These are phyloP conservation scores for Sclerotinia subarctica DNA, from an alignment of 2,329 filamentous ascomycete species.

Conservation along the genomic window DNA sequence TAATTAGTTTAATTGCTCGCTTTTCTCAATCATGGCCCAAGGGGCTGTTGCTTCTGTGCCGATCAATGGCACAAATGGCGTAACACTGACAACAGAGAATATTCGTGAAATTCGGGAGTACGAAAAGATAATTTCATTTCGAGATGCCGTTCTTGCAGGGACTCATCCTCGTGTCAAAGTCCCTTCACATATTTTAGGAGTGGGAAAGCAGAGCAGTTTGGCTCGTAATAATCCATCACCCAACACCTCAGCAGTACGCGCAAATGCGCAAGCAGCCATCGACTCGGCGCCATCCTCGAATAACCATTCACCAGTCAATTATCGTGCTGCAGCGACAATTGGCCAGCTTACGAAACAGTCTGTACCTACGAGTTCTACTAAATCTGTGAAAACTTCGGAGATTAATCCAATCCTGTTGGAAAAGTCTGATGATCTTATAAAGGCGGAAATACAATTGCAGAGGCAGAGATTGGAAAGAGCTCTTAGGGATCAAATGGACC, in stretches of 20 bases:
- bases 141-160: constrained; percentile 77
- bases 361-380: constrained; percentile 22
- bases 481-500: constrained; percentile 74
- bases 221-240: constrained; percentile 30
- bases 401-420: constrained; percentile 81
- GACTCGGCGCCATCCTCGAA: constrained; percentile 30
- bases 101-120: constrained; percentile 64
- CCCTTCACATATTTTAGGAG: constrained; percentile 43
- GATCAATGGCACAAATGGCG: constrained; percentile 34
- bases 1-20: constrained; percentile 28
- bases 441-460: constrained; percentile 76
- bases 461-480: constrained; percentile 76
- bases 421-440: constrained; percentile 81
- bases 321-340: constrained; percentile 33
- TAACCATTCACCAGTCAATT: constrained; percentile 32
- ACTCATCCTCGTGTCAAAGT: constrained; percentile 63
- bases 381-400: constrained; percentile 54
- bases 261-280: constrained; percentile 25
- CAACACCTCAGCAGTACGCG: constrained; percentile 30
- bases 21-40: constrained; percentile 37
- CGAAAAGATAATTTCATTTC: constrained; percentile 75
- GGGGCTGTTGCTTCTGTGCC: constrained; percentile 40
- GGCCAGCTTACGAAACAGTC: constrained; percentile 32
- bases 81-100: constrained; percentile 46
- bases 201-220: constrained; percentile 33